These are phyloP conservation scores for Aspergillus tubingensis DNA, from an alignment of 2,329 filamentous ascomycete genomes.

Conservation along the genomic window DNA sequence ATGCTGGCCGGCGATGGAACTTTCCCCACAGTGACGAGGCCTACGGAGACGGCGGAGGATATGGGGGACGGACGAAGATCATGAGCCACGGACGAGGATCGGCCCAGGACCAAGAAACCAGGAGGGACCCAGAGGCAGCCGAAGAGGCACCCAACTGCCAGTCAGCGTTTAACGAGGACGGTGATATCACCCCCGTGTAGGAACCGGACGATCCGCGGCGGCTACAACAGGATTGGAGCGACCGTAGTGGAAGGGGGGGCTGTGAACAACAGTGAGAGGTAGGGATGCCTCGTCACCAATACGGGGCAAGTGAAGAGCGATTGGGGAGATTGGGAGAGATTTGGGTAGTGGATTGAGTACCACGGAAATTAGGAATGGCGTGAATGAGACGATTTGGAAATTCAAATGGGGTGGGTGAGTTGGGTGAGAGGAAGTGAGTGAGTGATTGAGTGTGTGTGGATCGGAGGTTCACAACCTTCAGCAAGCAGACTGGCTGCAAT, in stretches of 20 bases:
- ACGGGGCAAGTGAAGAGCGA: not conserved
- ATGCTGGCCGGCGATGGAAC: constrained; percentile 12
- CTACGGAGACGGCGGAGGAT: constrained; percentile 25
- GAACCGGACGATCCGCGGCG: constrained; percentile 5
- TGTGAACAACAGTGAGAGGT: not conserved
- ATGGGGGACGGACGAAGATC: constrained; percentile 22
- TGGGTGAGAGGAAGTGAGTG: no score
- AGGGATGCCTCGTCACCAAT: not conserved
- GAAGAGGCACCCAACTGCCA: not conserved
- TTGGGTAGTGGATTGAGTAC: not conserved
- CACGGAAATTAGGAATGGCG: not conserved
- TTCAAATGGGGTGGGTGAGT: not conserved
- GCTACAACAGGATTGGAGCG: not conserved
- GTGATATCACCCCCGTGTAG: constrained; percentile 9
- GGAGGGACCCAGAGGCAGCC: not conserved
- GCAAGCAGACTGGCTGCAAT: not conserved
- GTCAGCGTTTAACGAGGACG: not conserved
- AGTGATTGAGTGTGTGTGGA: not conserved
- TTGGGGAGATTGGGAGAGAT: not conserved
- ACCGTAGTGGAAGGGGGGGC: not conserved
- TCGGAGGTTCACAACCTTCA: not conserved
- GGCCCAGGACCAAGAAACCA: constrained; percentile 5
- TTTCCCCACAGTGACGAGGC: constrained; percentile 29
- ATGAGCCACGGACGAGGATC: constrained; percentile 18
- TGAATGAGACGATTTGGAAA: not conserved